A percentile compares a stretch with the other conserved stretches of the same genome.
Evolutionary conservation across 768 basidiomycete genomes (phyloP).

Genomic region (Gloeophyllum trabeum): DNA sequence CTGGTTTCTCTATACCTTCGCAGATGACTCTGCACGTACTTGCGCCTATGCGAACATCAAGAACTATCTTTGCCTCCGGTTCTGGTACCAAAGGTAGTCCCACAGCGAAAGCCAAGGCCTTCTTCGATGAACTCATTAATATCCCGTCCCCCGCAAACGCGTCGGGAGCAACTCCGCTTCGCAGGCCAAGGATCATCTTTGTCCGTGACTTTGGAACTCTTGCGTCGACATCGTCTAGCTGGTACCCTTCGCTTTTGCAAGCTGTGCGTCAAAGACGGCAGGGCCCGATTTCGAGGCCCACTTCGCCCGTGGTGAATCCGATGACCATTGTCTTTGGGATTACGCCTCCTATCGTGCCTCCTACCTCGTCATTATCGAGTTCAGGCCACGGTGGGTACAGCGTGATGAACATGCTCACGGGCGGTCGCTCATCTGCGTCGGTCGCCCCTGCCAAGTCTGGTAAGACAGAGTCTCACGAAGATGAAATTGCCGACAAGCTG

Average conservation of each 20-base stretch:
- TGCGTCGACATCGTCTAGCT: slow-evolving; percentile 54
- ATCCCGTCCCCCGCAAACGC: slow-evolving; percentile 24
- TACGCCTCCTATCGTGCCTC: slow-evolving; percentile 61
- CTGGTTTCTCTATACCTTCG: slow-evolving; percentile 24
- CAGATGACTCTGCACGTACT: slow-evolving; percentile 38
- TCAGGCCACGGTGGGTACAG: slow-evolving; percentile 19
- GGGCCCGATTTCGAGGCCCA: slow-evolving; percentile 46
- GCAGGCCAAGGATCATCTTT: slow-evolving; percentile 66
- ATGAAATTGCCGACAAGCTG: slow-evolving; percentile 49
- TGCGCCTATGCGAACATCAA: slow-evolving; percentile 19
- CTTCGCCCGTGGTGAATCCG: slow-evolving; percentile 53
- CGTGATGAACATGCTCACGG: slow-evolving; percentile 35
- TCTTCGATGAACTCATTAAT: slow-evolving; percentile 75
- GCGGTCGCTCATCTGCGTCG: slow-evolving; percentile 20
- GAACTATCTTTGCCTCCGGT: slow-evolving; percentile 15
- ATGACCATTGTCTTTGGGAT: slow-evolving; percentile 85
- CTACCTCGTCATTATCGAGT: slow-evolving; percentile 17
- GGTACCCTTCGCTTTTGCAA: slow-evolving; percentile 74
- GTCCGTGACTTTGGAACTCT: slow-evolving; percentile 76
- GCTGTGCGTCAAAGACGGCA: slow-evolving; percentile 71
- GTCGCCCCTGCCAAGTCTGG: slow-evolving; percentile 18
- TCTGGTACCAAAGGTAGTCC: slow-evolving; percentile 19
- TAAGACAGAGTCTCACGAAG: slow-evolving; percentile 56
- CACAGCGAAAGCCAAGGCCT: slow-evolving; percentile 43
- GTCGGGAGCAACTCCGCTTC: slow-evolving; percentile 7